Base-by-base conservation (phyloP, 1,284 basidiomycete species). In the Mycosarcoma mackinlayi region DNA sequence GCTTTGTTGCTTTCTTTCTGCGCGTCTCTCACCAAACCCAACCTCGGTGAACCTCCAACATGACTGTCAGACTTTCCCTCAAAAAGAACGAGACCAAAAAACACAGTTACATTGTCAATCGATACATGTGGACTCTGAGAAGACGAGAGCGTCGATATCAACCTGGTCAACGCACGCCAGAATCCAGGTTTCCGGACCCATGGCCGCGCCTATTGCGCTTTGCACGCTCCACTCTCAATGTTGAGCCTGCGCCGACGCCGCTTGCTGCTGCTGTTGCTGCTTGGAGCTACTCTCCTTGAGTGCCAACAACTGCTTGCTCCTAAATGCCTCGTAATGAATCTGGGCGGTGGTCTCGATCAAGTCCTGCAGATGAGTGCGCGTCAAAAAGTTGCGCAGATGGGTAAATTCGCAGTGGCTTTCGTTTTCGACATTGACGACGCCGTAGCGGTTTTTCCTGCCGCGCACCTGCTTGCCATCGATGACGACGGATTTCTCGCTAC, bases 311-410 rank as follows among this genome's bases (percentile, higher is more conserved):
- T 98, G 96, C 87, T 97, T 98, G 78, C 92, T 94, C 74, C 95
- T 90, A 91, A 98, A 98, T 8, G 94, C 94, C 87, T 98, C 96
- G 85, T 98, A 98, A 85, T 98, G 96, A 83, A 96, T 96, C 85
- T 95, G 92, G 8, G 94, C 92, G 3, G 95, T 98, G 54, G 95
- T 97, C 87, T 98, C 95, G 83, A 98, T 98, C 78, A 98, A 86
- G 83, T 98, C 96, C 85, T 98, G 96, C 79, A 98, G 85, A 85
- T 98, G 95, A 28, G 95, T 95, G 84, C 73, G 87, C 3, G 92
- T 94, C 71, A 98, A 87, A 87, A 98, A 98, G 88, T 98, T 95
- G 78, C 95, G 88, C 70, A 98, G 87, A 84, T 97, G 92, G 79
- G 94, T 88, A 85, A 98, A 98, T 86, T 98, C 95, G 89, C 95